Evolutionary conservation across 257 asterid species (phyloP).

Genomic region (Plectranthus barbatus): DNA sequence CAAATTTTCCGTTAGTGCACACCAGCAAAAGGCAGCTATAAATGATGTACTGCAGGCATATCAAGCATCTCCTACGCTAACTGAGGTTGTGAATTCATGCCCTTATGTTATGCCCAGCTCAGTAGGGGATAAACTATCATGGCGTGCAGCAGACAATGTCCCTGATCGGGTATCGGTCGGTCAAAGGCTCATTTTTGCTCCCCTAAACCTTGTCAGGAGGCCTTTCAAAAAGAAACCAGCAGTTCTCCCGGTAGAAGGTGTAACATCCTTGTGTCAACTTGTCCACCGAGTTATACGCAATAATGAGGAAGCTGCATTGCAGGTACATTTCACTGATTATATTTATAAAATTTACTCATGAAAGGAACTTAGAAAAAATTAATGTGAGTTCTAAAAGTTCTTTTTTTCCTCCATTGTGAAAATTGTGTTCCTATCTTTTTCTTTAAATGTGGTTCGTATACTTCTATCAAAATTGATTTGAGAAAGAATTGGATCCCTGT

Average conservation of each 20-base stretch:
- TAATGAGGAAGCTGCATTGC: slow-evolving; percentile 79
- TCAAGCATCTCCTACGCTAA: slow-evolving; percentile 64
- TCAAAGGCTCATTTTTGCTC: slow-evolving; percentile 44
- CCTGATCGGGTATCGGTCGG: slow-evolving; percentile 28
- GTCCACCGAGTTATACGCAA: slow-evolving; percentile 55
- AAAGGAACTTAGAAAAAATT: not conserved
- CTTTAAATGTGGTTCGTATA: not conserved
- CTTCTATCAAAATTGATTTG: not conserved
- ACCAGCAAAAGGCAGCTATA: slow-evolving; percentile 77
- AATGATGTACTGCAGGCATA: slow-evolving; percentile 70
- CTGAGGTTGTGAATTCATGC: slow-evolving; percentile 82
- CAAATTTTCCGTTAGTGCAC: slow-evolving; percentile 94
- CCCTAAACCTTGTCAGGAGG: slow-evolving; percentile 49
- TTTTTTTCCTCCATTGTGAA: no score
- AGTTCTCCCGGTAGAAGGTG: slow-evolving; percentile 82
- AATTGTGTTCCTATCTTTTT: not conserved
- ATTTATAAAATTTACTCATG: no score
- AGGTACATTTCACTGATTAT: slow-evolving; percentile 31
- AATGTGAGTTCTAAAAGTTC: not conserved
- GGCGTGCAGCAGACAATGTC: slow-evolving; percentile 42
- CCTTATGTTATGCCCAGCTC: slow-evolving; percentile 79
- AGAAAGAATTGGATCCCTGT: not conserved
- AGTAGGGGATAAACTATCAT: slow-evolving; percentile 46
- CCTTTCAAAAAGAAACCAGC: slow-evolving; percentile 76
- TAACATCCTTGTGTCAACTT: slow-evolving; percentile 57